Percentiles rank a stretch among this genome's conserved stretches.
Conservation (phyloP, 108 stramenopile species). For the Cyclotella sp. region DNA sequence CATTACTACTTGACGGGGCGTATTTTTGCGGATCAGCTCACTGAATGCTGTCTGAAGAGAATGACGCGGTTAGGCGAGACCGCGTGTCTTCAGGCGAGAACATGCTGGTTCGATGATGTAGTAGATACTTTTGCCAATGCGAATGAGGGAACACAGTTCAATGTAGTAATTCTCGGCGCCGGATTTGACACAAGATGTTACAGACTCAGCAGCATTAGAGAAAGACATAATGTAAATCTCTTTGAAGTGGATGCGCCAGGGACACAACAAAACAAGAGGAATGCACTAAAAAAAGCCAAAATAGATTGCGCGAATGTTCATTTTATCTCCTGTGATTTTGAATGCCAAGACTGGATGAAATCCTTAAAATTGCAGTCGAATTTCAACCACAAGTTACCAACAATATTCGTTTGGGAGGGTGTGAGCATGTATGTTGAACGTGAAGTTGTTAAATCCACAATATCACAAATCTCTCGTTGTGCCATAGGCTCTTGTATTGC, state of each 20-base stretch:
- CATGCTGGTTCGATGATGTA: conserved; percentile 38
- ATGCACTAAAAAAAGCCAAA: conserved; percentile 7
- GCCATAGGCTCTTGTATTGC: conserved; percentile 30
- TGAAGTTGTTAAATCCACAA: conserved; percentile 15
- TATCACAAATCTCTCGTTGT: conserved; percentile 17
- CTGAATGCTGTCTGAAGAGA: conserved; percentile 3
- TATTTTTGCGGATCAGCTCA: conserved; percentile 24
- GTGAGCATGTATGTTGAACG: conserved; percentile 20
- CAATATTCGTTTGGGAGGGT: conserved; percentile 38
- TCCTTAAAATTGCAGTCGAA: conserved; percentile 2
- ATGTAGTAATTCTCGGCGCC: conserved; percentile 40
- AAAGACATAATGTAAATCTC: conserved; percentile 10
- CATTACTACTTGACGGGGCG: conserved; percentile 28
- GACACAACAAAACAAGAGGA: conserved; percentile 20
- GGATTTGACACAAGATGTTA: conserved; percentile 40
- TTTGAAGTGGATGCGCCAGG: conserved; percentile 31
- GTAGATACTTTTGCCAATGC: conserved; percentile 23
- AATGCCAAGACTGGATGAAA: conserved; percentile 23
- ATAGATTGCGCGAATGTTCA: conserved; percentile 10
- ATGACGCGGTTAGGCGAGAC: conserved; percentile 10
- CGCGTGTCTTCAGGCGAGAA: conserved; percentile 27
- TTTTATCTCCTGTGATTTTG: conserved; percentile 35
- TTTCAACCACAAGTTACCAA: conserved; percentile 22
- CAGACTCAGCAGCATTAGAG: conserved; percentile 7
- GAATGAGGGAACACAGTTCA: conserved; percentile 5